Base-by-base conservation (phyloP, 2,329 filamentous ascomycete species). In the Fusarium transvaalense region DNA sequence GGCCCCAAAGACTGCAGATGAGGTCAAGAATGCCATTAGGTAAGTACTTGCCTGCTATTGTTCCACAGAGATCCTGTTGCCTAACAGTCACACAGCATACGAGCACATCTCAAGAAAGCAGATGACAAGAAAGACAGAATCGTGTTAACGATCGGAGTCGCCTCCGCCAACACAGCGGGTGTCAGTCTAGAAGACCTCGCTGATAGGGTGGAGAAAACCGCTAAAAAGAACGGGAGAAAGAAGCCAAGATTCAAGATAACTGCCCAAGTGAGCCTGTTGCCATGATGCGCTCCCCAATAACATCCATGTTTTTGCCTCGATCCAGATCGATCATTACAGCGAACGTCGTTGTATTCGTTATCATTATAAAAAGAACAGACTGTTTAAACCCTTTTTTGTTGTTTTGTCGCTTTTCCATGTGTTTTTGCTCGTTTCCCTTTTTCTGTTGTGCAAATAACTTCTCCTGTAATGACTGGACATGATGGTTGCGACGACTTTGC, bases 1-100 rank as follows among this genome's bases (percentile, higher is more conserved):
- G 1, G 76, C 77, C 56, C 86, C 85, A 3, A 75, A 69, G 41
- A 75, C 71, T 3, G 66, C 73, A n/a, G 69, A 75, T 0, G 74
- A 79, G 19, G 66, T 86, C 5, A 66, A 67, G 15, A 74, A 76
- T 7, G 72, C 70, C 17, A 71, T 86, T 47, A 79, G 72, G 84
- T 85, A 69, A 75, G 82, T 61, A n/a, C 19, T 43, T 27, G 19
- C 23, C 25, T 15, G 9, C 13, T 4, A 39, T n/a, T n/a, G n/a
- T 27, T 27, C 21, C 56, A 48, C 14, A 39, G 41, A 23, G 54
- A 27, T 51, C 13, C 14, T 39, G 5, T 50, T 35, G 27, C 47
- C 56, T 77, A 56, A 75, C 50, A 41, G 25, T 74, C 70, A 59
- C 72, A 67, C 42, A 82, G 79, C 29, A 77, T 78, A 56, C 62